phyloP scores from a whole-genome alignment of 1,139 yeast genomes.

The Kodamaea derodonti region DNA sequence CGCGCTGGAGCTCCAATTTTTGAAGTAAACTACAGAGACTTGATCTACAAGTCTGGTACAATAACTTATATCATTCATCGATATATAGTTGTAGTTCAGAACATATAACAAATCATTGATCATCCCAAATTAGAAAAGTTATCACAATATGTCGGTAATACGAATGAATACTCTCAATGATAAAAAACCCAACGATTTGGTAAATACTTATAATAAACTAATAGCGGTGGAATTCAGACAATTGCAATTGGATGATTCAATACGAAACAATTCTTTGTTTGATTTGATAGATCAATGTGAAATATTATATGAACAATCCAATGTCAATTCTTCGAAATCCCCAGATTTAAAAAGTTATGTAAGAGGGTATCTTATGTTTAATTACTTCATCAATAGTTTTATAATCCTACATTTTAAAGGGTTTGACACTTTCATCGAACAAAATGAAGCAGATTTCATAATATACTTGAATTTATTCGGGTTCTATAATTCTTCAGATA shows the following conservation, averaged over 20 bases:
- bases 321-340: constrained; percentile 5
- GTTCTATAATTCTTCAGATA: constrained; percentile 34
- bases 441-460: constrained; percentile 39
- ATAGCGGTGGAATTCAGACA: constrained; percentile 36
- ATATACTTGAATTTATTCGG: constrained; percentile 43
- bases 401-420: constrained; percentile 45
- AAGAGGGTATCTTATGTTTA: constrained; percentile 40
- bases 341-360: constrained; percentile 25
- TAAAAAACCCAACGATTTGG: constrained; percentile 5
- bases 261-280: constrained; percentile 35
- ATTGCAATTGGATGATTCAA: constrained; percentile 31
- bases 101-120: no score
- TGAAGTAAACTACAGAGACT: no score
- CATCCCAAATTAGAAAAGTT: no score
- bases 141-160: no score
- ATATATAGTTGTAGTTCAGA: no score
- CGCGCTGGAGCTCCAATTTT: no score
- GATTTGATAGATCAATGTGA: constrained; percentile 45
- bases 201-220: constrained; percentile 21
- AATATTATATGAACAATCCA: constrained; percentile 33
- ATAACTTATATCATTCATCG: no score
- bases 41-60: no score
- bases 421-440: constrained; percentile 39
- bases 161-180: background rate
- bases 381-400: constrained; percentile 42